A percentile compares a stretch with the other conserved stretches of the same genome.
Conservation (phyloP, 2,329 filamentous ascomycete genomes). For the Zopfia rhizophila region DNA sequence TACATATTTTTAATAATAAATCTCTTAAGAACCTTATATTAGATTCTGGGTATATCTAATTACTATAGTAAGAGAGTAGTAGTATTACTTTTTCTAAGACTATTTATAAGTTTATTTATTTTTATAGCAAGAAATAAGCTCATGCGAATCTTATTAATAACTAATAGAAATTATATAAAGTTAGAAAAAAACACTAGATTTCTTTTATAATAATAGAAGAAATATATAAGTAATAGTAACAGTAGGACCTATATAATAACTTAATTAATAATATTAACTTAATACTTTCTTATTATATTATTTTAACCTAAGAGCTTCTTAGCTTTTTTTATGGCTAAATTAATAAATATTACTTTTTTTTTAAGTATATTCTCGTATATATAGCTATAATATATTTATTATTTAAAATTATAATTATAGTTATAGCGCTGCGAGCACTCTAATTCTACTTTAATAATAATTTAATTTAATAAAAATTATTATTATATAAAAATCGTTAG, state of each 20-base stretch:
- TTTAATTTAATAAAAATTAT: background rate
- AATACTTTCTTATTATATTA: background rate
- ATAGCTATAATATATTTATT: background rate
- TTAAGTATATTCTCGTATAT: constrained; percentile 1
- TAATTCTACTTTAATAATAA: background rate
- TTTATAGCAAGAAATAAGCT: too few relatives aligned
- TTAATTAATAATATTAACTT: background rate
- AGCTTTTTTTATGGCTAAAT: background rate
- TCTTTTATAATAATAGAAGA: constrained; percentile 9
- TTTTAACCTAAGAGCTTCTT: background rate
- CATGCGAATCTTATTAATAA: too few relatives aligned
- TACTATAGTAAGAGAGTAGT: background rate
- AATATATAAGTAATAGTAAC: constrained; percentile 5
- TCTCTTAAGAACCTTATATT: background rate
- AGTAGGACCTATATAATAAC: constrained; percentile 2
- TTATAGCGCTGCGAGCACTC: background rate
- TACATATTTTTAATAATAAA: background rate
- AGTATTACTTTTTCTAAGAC: background rate
- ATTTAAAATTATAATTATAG: background rate
- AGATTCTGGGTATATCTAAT: background rate
- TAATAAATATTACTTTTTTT: background rate
- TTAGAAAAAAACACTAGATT: constrained; percentile 3
- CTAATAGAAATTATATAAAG: constrained; percentile 3
- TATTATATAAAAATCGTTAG: constrained; percentile 1
- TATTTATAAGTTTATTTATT: background rate